These are phyloP conservation scores for Penicillium concentricum DNA, from an alignment of 2,329 filamentous ascomycete species.

Conservation along the genomic window DNA sequence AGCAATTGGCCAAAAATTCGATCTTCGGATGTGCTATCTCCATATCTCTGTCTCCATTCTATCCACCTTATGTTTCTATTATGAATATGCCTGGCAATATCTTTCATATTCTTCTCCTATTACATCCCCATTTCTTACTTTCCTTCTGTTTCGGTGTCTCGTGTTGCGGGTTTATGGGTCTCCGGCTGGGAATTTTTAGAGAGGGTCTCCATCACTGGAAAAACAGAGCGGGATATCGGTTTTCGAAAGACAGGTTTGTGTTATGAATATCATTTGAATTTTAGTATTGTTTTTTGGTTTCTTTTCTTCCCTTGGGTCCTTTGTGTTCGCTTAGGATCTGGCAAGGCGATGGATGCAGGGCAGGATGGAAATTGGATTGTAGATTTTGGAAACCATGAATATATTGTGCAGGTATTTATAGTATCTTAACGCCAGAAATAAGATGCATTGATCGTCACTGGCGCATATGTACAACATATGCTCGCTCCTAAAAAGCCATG, in stretches of 20 bases:
- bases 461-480: background rate
- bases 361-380: conserved; percentile 7
- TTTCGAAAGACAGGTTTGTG: conserved; percentile 19
- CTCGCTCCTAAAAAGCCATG: too few relatives aligned
- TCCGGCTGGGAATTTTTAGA: conserved; percentile 31
- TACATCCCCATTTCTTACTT: background rate
- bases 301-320: background rate
- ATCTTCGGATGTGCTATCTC: background rate
- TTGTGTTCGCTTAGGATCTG: background rate
- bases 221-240: conserved; percentile 25
- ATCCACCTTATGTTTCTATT: conserved; percentile 7
- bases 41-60: conserved; percentile 1
- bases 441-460: background rate
- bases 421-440: background rate
- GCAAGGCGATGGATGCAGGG: background rate
- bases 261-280: conserved; percentile 9
- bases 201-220: conserved; percentile 38
- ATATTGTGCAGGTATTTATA: conserved; percentile 9
- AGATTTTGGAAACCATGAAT: conserved; percentile 6
- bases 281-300: conserved; percentile 3
- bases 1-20: background rate
- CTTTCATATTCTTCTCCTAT: background rate
- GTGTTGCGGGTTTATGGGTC: conserved; percentile 23
- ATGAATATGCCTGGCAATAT: conserved; percentile 6
- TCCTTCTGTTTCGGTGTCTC: conserved; percentile 18